These are phyloP conservation scores for Lactarius hatsudake DNA, from an alignment of 768 basidiomycete genomes.

Conservation along the genomic window DNA sequence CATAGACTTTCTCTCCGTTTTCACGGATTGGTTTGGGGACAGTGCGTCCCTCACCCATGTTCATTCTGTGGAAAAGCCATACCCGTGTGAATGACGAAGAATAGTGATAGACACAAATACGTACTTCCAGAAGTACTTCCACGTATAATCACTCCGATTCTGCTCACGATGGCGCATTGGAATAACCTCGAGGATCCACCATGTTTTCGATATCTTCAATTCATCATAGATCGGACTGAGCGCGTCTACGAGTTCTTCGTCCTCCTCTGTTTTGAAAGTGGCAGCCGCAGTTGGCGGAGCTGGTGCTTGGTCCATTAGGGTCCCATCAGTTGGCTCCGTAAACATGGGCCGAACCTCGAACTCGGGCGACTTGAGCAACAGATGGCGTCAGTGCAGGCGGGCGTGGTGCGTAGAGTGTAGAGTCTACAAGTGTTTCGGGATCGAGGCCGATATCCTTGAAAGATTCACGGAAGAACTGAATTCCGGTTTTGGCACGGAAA, in stretches of 20 bases:
- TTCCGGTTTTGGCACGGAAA: constrained; percentile 46
- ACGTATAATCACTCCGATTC: neutral
- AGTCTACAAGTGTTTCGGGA: constrained; percentile 28
- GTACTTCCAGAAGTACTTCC: neutral
- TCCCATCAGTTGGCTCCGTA: constrained; percentile 21
- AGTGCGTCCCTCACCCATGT: neutral
- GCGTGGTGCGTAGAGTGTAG: constrained; percentile 29
- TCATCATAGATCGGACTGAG: constrained; percentile 54
- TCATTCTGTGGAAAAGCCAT: neutral
- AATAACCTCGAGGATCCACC: constrained; percentile 67
- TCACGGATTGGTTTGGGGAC: constrained; percentile 4
- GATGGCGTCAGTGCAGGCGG: constrained; percentile 15
- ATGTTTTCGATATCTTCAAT: constrained; percentile 42
- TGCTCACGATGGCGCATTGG: constrained; percentile 27
- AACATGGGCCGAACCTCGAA: neutral
- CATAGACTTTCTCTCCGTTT: neutral
- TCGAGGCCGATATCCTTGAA: constrained; percentile 34
- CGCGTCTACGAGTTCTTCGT: constrained; percentile 62
- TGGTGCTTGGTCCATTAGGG: constrained; percentile 23
- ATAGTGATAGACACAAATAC: neutral
- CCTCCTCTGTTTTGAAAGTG: constrained; percentile 47
- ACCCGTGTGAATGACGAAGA: neutral
- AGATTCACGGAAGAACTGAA: constrained; percentile 38
- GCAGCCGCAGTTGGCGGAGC: constrained; percentile 24
- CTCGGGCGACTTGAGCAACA: neutral